Conservation (phyloP, 345 rosid genomes). For the Boechera stricta region DNA sequence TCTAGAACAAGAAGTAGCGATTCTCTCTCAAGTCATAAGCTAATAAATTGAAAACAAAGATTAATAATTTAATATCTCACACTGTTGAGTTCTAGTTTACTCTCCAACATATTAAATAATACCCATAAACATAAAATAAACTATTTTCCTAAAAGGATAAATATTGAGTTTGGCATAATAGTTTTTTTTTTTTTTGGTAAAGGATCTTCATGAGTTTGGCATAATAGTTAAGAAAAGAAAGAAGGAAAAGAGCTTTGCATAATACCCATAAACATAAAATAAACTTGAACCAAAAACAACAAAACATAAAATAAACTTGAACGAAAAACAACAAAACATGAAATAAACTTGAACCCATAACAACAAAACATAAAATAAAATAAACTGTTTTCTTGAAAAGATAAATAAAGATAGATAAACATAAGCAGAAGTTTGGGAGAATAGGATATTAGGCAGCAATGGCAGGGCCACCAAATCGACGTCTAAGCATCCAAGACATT, state of each 20-base stretch:
- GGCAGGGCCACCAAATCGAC: constrained; percentile 16
- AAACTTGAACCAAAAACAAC: background rate
- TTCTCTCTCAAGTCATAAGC: constrained; percentile 21
- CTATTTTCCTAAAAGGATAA: too few relatives aligned
- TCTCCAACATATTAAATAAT: background rate
- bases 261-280: background rate
- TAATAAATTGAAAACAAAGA: too few relatives aligned
- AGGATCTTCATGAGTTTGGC: too few relatives aligned
- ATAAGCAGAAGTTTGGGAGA: background rate
- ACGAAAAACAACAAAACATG: background rate
- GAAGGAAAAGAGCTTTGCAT: too few relatives aligned
- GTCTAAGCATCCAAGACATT: constrained; percentile 55
- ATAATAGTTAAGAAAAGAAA: too few relatives aligned
- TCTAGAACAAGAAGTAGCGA: constrained; percentile 35
- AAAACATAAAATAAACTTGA: background rate
- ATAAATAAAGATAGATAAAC: background rate
- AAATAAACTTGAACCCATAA: background rate
- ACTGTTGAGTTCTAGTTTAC: constrained; percentile 7
- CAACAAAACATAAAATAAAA: background rate
- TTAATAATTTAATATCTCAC: constrained; percentile 10
- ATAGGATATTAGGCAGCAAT: constrained; percentile 14
- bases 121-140: background rate
- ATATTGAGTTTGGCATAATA: too few relatives aligned
- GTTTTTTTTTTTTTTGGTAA: too few relatives aligned
- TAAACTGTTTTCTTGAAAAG: background rate